Evolutionary conservation across 2,329 filamentous ascomycete species (phyloP).

Genomic region (Aspergillus quadricinctus): DNA sequence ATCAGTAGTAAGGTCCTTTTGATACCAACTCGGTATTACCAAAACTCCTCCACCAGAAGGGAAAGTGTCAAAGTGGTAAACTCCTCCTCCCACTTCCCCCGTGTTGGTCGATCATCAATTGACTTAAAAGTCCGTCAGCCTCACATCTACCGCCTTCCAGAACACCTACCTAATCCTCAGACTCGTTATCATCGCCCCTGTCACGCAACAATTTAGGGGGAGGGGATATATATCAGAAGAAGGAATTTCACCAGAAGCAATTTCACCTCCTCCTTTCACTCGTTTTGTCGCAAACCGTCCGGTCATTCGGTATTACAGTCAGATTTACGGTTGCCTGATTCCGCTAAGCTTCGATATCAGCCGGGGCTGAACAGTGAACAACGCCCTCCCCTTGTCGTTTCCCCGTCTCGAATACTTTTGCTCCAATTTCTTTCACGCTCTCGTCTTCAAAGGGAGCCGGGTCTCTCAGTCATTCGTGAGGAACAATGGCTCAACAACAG

Average conservation of each 20-base stretch:
- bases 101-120: slow-evolving; percentile 6
- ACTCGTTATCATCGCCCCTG: not conserved
- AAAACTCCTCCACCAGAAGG: not conserved
- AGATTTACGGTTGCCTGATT: slow-evolving; percentile 3
- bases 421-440: slow-evolving; percentile 1
- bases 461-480: slow-evolving; percentile 9
- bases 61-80: not conserved
- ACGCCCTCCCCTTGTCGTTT: slow-evolving; percentile 8
- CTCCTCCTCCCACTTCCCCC: not conserved
- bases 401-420: slow-evolving; percentile 2
- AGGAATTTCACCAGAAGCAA: not conserved
- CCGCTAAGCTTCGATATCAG: slow-evolving; percentile 3
- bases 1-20: not conserved
- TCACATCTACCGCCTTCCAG: slow-evolving; percentile 27
- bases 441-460: slow-evolving; percentile 3
- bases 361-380: slow-evolving; percentile 8
- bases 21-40: not conserved
- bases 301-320: not conserved
- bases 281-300: not conserved
- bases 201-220: slow-evolving; percentile 12
- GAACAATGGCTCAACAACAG: slow-evolving; percentile 36
- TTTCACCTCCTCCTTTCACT: not conserved
- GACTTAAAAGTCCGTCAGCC: slow-evolving; percentile 17
- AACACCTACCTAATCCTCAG: slow-evolving; percentile 7
- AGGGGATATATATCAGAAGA: slow-evolving; percentile 3